Evolutionary conservation across 169 alveolate species (phyloP).

Genomic region (Babesia sp.): DNA sequence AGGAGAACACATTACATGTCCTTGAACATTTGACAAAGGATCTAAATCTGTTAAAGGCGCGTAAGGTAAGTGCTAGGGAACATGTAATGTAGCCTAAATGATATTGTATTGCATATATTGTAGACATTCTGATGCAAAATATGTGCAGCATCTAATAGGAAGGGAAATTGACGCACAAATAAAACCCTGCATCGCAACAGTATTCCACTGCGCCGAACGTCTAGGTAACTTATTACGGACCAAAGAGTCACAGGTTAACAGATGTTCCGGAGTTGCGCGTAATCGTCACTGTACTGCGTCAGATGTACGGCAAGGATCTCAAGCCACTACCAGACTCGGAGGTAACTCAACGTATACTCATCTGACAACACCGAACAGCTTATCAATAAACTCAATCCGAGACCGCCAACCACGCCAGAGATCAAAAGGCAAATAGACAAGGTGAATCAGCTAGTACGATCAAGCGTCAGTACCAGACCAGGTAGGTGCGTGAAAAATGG

Average conservation of each 20-base stretch:
- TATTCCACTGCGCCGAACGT: constrained; percentile 11
- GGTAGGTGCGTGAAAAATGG: constrained; percentile 4
- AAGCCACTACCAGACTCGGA: constrained; percentile 8
- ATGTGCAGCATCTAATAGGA: constrained; percentile 16
- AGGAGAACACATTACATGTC: constrained; percentile 30
- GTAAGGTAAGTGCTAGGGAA: constrained; percentile 44
- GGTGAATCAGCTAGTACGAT: constrained; percentile 6
- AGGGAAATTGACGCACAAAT: constrained; percentile 6
- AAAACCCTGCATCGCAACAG: constrained; percentile 18
- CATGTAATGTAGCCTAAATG: too few species aligned
- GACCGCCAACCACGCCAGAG: constrained; percentile 9
- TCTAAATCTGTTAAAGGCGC: constrained; percentile 16
- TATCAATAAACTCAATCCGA: constrained; percentile 9
- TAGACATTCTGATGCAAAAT: not conserved
- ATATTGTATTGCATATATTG: too few species aligned
- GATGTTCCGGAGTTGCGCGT: constrained; percentile 42
- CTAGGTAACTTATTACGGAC: not conserved
- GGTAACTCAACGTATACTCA: not conserved
- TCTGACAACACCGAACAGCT: constrained; percentile 1
- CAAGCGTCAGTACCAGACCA: not conserved
- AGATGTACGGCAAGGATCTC: constrained; percentile 28
- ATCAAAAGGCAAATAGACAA: constrained; percentile 2
- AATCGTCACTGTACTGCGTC: constrained; percentile 3
- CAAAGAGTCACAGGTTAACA: not conserved
- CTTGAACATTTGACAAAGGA: constrained; percentile 23